A percentile compares a stretch with the other conserved stretches of the same genome.
Conservation (phyloP, 352 stramenopile species). For the Pythium folliculosum region DNA sequence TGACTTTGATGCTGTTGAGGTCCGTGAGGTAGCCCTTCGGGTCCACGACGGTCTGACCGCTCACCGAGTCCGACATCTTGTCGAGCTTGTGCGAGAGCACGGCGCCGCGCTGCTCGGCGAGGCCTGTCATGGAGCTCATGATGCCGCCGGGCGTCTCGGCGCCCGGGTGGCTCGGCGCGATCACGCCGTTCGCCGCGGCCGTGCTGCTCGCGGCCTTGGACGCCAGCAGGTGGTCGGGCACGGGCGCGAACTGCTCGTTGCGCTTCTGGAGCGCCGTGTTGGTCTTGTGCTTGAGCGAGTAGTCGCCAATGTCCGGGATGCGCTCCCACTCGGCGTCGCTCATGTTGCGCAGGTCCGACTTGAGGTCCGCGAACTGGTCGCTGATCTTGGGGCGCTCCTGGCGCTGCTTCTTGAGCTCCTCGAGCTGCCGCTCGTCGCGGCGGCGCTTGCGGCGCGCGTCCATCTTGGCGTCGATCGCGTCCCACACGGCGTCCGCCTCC, state of each 20-base stretch:
- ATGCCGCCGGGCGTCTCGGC: slow-evolving; percentile 53
- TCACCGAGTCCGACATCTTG: slow-evolving; percentile 97
- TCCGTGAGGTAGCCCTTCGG: slow-evolving; percentile 98
- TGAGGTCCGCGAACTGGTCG: slow-evolving; percentile 98
- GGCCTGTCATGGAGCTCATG: slow-evolving; percentile 78
- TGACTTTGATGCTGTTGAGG: slow-evolving; percentile 94
- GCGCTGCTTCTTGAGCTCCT: slow-evolving; percentile 86
- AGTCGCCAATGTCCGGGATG: slow-evolving; percentile 97
- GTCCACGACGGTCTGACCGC: slow-evolving; percentile 96
- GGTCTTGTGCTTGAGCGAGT: slow-evolving; percentile 92
- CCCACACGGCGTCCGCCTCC: slow-evolving; percentile 96
- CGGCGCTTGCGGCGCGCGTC: slow-evolving; percentile 89
- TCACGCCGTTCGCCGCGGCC: slow-evolving; percentile 44
- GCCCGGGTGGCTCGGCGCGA: slow-evolving; percentile 48
- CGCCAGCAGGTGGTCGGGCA: slow-evolving; percentile 93
- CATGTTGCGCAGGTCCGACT: slow-evolving; percentile 91
- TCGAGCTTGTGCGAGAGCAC: slow-evolving; percentile 96
- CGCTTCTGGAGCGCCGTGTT: slow-evolving; percentile 90
- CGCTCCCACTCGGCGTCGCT: slow-evolving; percentile 94
- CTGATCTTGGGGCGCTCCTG: slow-evolving; percentile 93
- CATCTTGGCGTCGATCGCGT: slow-evolving; percentile 96
- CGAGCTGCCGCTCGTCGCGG: slow-evolving; percentile 78
- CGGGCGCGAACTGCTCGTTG: slow-evolving; percentile 94
- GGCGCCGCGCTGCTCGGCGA: slow-evolving; percentile 91
- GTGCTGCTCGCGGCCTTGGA: slow-evolving; percentile 34